Conservation (phyloP, 2,329 filamentous ascomycete genomes). For the Ascochyta viciae-villosae region DNA sequence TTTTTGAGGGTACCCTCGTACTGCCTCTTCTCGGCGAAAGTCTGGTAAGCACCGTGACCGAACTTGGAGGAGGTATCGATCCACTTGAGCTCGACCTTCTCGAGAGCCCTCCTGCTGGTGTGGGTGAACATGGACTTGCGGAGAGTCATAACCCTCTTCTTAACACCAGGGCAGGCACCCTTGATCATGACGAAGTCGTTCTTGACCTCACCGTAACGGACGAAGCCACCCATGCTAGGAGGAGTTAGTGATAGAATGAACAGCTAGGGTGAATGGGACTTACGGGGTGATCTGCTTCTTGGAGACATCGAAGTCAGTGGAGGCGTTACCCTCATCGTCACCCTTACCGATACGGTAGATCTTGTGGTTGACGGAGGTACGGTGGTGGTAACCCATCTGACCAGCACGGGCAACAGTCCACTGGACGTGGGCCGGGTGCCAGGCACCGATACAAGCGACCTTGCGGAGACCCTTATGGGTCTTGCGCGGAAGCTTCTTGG, state of each 20-base stretch:
- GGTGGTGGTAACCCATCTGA: slow-evolving; percentile 99
- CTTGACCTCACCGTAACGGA: slow-evolving; percentile 98
- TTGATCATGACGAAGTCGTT: slow-evolving; percentile 99
- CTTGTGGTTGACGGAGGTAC: slow-evolving; percentile 99
- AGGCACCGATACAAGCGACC: slow-evolving; percentile 99
- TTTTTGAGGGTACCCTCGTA: slow-evolving; percentile 99
- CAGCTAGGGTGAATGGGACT: slow-evolving; percentile 54
- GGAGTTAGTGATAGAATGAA: slow-evolving; percentile 43
- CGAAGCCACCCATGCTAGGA: slow-evolving; percentile 94
- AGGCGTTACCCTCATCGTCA: slow-evolving; percentile 86
- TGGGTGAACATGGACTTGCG: slow-evolving; percentile 99
- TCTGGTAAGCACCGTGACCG: slow-evolving; percentile 99
- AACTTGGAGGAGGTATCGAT: slow-evolving; percentile 99
- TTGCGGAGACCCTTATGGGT: slow-evolving; percentile 99
- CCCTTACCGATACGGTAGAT: slow-evolving; percentile 98
- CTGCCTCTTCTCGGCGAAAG: slow-evolving; percentile 94
- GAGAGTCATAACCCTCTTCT: slow-evolving; percentile 99
- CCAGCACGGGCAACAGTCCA: slow-evolving; percentile 99
- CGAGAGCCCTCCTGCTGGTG: slow-evolving; percentile 91
- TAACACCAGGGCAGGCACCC: slow-evolving; percentile 95
- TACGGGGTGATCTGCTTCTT: slow-evolving; percentile 99
- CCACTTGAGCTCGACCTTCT: slow-evolving; percentile 99
- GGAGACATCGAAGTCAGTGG: slow-evolving; percentile 94
- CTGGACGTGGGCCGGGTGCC: slow-evolving; percentile 99
- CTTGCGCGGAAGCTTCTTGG: slow-evolving; percentile 99